These are phyloP conservation scores for Aspergillus ostianus DNA, from an alignment of 495 filamentous ascomycete species.

Conservation along the genomic window DNA sequence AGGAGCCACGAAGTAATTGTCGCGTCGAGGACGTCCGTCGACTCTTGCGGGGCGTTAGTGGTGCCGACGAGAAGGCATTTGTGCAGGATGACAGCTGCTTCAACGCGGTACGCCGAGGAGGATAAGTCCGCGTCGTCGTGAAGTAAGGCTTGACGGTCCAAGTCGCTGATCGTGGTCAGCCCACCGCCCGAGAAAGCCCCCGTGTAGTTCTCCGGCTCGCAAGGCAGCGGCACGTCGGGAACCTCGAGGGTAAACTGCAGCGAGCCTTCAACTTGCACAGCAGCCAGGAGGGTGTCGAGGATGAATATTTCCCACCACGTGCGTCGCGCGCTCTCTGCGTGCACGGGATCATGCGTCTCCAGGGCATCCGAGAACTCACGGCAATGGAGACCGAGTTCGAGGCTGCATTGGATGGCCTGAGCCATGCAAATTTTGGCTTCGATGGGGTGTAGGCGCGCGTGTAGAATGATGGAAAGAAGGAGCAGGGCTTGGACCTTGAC, in stretches of 20 bases:
- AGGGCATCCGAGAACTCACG: constrained; percentile 1
- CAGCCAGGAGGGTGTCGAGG: constrained; percentile 4
- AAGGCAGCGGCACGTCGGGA: constrained; percentile 5
- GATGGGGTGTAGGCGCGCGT: constrained; percentile 2
- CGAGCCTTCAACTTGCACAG: constrained; percentile 4
- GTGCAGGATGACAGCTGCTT: constrained; percentile 3
- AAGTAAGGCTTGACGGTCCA: constrained; percentile 2
- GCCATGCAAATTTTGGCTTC: constrained; percentile 3
- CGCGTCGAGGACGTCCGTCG: constrained; percentile 3
- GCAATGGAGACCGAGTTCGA: constrained; percentile 6
- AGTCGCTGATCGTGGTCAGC: background rate
- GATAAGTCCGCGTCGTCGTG: constrained; percentile 4
- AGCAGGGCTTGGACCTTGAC: constrained; percentile 10
- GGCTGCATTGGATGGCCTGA: constrained; percentile 1
- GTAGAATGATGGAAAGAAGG: constrained; percentile 6
- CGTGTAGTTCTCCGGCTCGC: constrained; percentile 3
- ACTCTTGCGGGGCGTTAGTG: background rate
- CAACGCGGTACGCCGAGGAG: constrained; percentile 4
- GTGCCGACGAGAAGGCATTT: constrained; percentile 1
- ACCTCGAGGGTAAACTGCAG: background rate
- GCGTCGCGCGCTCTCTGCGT: constrained; percentile 7
- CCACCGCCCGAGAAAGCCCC: background rate
- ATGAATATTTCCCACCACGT: constrained; percentile 15
- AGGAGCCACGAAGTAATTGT: constrained; percentile 11
- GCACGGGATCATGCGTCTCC: background rate